Conservation (phyloP, 768 basidiomycete genomes). For the Mycena albidolilacea region DNA sequence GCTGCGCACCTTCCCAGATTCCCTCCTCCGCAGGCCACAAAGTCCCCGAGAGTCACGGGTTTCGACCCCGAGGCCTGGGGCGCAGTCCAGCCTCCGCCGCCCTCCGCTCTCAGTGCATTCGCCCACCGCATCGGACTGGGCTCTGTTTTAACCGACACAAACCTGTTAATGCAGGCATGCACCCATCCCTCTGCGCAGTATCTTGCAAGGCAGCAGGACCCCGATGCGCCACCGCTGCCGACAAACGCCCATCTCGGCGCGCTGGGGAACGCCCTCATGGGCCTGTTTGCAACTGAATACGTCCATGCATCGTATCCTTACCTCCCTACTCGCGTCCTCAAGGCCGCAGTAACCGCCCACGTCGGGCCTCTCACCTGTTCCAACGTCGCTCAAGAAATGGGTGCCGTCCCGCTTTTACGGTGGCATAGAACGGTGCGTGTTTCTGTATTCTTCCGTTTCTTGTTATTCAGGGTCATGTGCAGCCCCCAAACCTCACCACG, state of each 20-base stretch:
- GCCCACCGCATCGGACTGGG: conserved; percentile 83
- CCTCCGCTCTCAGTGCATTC: conserved; percentile 81
- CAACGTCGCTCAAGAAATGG: conserved; percentile 89
- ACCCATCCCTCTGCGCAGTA: conserved; percentile 81
- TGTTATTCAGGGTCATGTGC: neutral
- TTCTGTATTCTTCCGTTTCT: neutral
- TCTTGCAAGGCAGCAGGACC: conserved; percentile 70
- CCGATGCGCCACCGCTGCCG: conserved; percentile 65
- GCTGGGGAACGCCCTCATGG: conserved; percentile 91
- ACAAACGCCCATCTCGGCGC: conserved; percentile 84
- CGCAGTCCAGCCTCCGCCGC: conserved; percentile 77
- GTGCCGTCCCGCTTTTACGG: conserved; percentile 80
- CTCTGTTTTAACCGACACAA: conserved; percentile 65
- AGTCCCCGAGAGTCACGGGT: conserved; percentile 52
- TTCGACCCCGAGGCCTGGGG: conserved; percentile 83
- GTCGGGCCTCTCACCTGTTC: conserved; percentile 90
- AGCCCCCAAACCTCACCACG: conserved; percentile 63
- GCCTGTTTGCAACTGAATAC: conserved; percentile 91
- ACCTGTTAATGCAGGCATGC: conserved; percentile 79
- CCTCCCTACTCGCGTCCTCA: conserved; percentile 91
- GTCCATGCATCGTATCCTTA: conserved; percentile 88
- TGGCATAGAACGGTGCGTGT: conserved; percentile 84
- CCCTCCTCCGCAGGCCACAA: conserved; percentile 56
- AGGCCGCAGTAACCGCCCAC: conserved; percentile 92
- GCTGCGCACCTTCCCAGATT: conserved; percentile 68